These are phyloP conservation scores for Pleurotus tuber-regium DNA, from an alignment of 768 basidiomycete species.

Conservation along the genomic window DNA sequence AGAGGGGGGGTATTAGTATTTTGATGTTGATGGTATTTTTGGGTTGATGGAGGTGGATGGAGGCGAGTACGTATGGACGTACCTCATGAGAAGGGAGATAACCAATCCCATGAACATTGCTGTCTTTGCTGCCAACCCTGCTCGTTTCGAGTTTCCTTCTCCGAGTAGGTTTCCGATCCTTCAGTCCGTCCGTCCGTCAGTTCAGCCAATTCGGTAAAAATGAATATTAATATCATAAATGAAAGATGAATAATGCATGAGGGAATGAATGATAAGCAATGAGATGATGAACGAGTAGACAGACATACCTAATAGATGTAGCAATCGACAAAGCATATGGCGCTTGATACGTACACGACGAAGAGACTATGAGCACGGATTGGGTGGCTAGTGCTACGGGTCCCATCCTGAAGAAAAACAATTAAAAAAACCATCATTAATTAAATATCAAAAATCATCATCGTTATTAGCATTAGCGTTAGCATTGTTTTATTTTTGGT, in stretches of 20 bases:
- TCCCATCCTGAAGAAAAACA: constrained; percentile 52
- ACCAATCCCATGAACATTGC: constrained; percentile 62
- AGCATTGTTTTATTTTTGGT: too few species aligned
- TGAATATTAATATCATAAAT: too few species aligned
- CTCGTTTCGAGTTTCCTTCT: constrained; percentile 69
- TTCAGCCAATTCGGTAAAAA: too few species aligned
- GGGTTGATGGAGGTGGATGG: too few species aligned
- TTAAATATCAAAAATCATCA: too few species aligned
- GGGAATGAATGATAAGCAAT: not conserved
- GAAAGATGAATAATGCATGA: not conserved
- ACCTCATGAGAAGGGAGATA: constrained; percentile 28
- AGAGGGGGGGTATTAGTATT: too few species aligned
- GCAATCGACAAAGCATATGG: constrained; percentile 83
- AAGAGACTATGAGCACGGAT: constrained; percentile 75
- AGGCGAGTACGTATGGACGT: too few species aligned
- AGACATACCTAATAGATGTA: constrained; percentile 70
- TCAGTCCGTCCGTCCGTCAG: too few species aligned
- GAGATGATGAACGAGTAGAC: not conserved
- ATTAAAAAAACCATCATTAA: too few species aligned
- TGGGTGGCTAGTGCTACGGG: constrained; percentile 82
- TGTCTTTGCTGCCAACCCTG: constrained; percentile 61
- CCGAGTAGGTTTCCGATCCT: constrained; percentile 89
- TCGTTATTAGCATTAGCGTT: too few species aligned
- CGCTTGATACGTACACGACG: constrained; percentile 75
- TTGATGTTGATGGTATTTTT: too few species aligned